These are phyloP conservation scores for Candida dajiaensis DNA, from an alignment of 805 yeast genomes.

Conservation along the genomic window DNA sequence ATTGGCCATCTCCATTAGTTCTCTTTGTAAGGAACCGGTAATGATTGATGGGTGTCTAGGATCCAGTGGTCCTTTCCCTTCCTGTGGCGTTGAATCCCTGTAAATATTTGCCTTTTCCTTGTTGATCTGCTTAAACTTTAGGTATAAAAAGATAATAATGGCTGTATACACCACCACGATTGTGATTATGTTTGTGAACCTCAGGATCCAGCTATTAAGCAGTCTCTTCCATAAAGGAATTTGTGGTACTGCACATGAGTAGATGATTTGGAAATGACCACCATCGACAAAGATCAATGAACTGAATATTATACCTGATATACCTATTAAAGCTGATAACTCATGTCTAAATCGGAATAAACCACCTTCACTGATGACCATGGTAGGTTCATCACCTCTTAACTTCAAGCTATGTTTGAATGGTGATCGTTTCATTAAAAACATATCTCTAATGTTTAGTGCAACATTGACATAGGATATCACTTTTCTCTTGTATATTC, in stretches of 20 bases:
- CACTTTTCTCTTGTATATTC: constrained; percentile 6
- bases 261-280: constrained; percentile 8
- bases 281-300: constrained; percentile 13
- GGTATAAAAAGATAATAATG: constrained; percentile 12
- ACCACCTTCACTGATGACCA: constrained; percentile 20
- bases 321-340: neutral
- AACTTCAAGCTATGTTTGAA: neutral
- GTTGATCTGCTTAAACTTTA: constrained; percentile 8
- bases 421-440: neutral
- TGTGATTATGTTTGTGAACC: constrained; percentile 11
- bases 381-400: neutral
- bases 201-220: constrained; percentile 13
- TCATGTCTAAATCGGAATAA: constrained; percentile 9
- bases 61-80: neutral
- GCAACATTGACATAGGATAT: constrained; percentile 5
- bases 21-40: constrained; percentile 12
- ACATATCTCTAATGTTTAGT: constrained; percentile 1
- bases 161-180: constrained; percentile 14
- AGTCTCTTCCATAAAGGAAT: constrained; percentile 18
- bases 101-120: constrained; percentile 9
- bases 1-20: constrained; percentile 13
- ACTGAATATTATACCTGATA: constrained; percentile 1
- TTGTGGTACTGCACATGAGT: constrained; percentile 13
- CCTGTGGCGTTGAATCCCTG: neutral
- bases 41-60: neutral